Evolutionary conservation across 129 eudicot genomes (phyloP).

Genomic region (Chrysanthemum lavandulifolium): DNA sequence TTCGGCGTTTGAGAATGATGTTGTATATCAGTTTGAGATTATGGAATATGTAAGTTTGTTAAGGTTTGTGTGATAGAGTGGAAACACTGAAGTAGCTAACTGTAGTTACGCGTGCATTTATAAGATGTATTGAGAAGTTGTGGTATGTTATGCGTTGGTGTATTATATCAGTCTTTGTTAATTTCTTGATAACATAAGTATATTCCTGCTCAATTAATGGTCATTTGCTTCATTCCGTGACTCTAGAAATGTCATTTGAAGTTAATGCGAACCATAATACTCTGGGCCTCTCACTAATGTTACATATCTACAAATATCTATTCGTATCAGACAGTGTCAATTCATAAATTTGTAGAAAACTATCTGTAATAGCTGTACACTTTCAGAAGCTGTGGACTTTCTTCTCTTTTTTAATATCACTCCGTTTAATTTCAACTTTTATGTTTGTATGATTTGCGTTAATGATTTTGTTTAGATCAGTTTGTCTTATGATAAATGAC

Average conservation of each 20-base stretch:
- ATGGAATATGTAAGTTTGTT: constrained; percentile 89
- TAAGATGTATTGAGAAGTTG: constrained; percentile 2
- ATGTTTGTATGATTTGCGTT: constrained; percentile 12
- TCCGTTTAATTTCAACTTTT: neutral
- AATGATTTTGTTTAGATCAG: constrained; percentile 10
- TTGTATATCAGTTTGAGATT: constrained; percentile 90
- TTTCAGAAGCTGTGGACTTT: neutral
- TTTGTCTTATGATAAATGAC: constrained; percentile 14
- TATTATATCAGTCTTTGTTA: neutral
- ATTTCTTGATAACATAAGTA: neutral
- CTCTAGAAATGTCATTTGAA: neutral
- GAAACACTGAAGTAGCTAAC: constrained; percentile 13
- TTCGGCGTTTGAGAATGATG: constrained; percentile 85
- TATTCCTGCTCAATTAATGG: neutral
- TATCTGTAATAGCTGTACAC: neutral
- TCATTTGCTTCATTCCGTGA: neutral
- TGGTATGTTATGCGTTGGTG: constrained; percentile 2
- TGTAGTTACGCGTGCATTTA: constrained; percentile 3
- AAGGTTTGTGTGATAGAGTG: neutral
- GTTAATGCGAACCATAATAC: constrained; percentile 6
- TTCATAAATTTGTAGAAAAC: neutral
- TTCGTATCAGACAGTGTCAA: neutral
- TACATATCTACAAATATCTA: neutral
- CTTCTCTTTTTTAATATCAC: too few species aligned
- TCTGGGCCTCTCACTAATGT: neutral